Evolutionary conservation across 805 yeast species (phyloP), one percentile per base, ranked within the genome.

Genomic region (Saccharomycopsis fermentans): DNA sequence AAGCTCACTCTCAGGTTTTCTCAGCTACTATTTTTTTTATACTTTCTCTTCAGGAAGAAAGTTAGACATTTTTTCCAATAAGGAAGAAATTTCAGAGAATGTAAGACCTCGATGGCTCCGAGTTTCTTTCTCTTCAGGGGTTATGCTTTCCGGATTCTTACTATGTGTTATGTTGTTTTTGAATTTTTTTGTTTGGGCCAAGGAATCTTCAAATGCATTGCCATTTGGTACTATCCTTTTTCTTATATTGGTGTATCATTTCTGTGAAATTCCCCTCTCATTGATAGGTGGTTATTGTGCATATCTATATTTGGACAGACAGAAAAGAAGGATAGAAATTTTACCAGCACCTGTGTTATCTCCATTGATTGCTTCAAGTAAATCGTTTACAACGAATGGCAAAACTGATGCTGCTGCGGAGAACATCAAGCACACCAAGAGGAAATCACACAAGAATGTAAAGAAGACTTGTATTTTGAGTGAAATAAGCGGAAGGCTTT

Each of bases 141-240:
- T 79, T 26, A 61, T 73, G 2, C 73, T 74, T 70, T 87, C 76
- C 27, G 78, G 71, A 48, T 65, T 72, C 2, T 74, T 83, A 0
- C 69, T 87, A 58, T 59, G 77, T 0, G 73, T 81, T 1, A 73
- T 85, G 0, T 68, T 86, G 26, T 67, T 81, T 26, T 70, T 87
- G 59, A 90, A 89, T 68, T 72, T 81, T 60, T 78, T 90, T 58
- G 83, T 87, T 9, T 87, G 91, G 89, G 85, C 85, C 1, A 78
- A 83, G 64, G 84, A 84, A 62, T 83, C 94, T 0, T 83, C 94
- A 0, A 74, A 79, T 55, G 90, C 92, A 0, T 73, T 88, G 51
- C 96, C 96, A 14, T 85, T 89, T 64, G 86, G 89, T 5, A 84
- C 95, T 0, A 77, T 89, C 21, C 70, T 86, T 6, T 77, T 81